Evolutionary conservation across 306 rosid species (phyloP), one percentile per base, ranked within the genome.

Genomic region (Trifolium pratense): DNA sequence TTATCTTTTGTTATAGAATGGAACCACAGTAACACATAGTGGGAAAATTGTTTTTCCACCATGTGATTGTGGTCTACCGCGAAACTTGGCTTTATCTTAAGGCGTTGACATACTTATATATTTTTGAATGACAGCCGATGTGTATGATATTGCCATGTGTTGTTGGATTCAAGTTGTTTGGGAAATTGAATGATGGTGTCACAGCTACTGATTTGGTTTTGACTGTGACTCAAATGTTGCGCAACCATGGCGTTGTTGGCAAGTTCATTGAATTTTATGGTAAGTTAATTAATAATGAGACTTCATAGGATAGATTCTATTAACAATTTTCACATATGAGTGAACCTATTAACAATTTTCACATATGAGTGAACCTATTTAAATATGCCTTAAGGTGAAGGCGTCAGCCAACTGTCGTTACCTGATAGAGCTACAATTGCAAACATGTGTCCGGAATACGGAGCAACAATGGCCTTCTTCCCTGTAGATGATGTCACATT

Each of bases 381-480:
- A 39, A 13, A 66, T 16, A 15, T 62, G 17, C 67, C 6, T 69
- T 71, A 79, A 87, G 95, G 95, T 75, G 89, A 89, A 69, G 95
- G 95, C 60, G 84, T 85, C 84, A 29, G 83, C 56, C 77, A 87
- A 75, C 29, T 89, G 39, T 84, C 92, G 25, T 52, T 86, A 36
- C 89, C 96, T 51, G 96, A 89, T 66, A 85, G 96, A 45, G 90
- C 96, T 18, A 87, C 92, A 12, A 87, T 89, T 74, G 95, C 92
- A 11, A 89, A 89, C 82, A 89, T 89, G 95, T 89, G 89, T 59
- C 91, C 95, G 0, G 89, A 89, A 74, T 89, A 89, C 26, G 96
- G 92, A 16, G 96, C 96, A 52, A 89, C 92, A 23, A 89, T 89
- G 96, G 92, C 90, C 57, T 89, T 87, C 84, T 89, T 89, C 84